Conservation (phyloP, 2,329 filamentous ascomycete genomes). For the Pseudocercospora musae region DNA sequence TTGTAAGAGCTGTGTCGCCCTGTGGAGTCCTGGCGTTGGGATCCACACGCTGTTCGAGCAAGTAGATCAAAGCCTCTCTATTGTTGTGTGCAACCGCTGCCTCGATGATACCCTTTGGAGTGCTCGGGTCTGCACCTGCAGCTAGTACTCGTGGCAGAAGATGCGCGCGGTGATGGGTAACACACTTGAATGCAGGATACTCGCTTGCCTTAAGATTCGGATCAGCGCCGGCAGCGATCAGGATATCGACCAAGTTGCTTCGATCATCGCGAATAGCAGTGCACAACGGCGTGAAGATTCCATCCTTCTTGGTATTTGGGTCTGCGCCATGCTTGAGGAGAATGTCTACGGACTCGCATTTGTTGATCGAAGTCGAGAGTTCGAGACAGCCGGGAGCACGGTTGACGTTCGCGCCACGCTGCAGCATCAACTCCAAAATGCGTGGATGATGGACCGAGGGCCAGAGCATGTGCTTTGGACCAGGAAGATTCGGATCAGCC, state of each 20-base stretch:
- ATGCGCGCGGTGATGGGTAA: slow-evolving; percentile 62
- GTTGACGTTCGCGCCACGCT: slow-evolving; percentile 54
- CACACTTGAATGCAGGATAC: slow-evolving; percentile 65
- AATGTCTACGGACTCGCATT: slow-evolving; percentile 59
- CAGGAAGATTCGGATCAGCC: slow-evolving; percentile 64
- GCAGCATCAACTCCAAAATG: slow-evolving; percentile 55
- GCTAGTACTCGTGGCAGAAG: slow-evolving; percentile 58
- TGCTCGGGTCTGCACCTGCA: slow-evolving; percentile 58
- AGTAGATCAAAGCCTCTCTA: slow-evolving; percentile 57
- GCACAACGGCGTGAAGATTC: slow-evolving; percentile 65
- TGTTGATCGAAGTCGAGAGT: slow-evolving; percentile 61
- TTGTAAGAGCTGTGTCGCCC: slow-evolving; percentile 62
- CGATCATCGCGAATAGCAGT: slow-evolving; percentile 66
- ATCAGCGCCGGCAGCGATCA: slow-evolving; percentile 53
- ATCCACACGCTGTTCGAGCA: slow-evolving; percentile 59
- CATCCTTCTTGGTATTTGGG: slow-evolving; percentile 61
- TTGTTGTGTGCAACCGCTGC: slow-evolving; percentile 62
- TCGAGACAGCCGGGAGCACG: slow-evolving; percentile 65
- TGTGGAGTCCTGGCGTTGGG: slow-evolving; percentile 57
- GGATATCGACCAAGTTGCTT: slow-evolving; percentile 58
- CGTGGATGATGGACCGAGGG: slow-evolving; percentile 58
- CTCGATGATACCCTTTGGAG: slow-evolving; percentile 64
- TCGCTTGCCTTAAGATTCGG: slow-evolving; percentile 58
- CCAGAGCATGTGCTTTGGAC: slow-evolving; percentile 57
- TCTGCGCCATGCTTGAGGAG: slow-evolving; percentile 60